Base-by-base conservation (phyloP, 257 asterid genomes). In the Solanum verrucosum region DNA sequence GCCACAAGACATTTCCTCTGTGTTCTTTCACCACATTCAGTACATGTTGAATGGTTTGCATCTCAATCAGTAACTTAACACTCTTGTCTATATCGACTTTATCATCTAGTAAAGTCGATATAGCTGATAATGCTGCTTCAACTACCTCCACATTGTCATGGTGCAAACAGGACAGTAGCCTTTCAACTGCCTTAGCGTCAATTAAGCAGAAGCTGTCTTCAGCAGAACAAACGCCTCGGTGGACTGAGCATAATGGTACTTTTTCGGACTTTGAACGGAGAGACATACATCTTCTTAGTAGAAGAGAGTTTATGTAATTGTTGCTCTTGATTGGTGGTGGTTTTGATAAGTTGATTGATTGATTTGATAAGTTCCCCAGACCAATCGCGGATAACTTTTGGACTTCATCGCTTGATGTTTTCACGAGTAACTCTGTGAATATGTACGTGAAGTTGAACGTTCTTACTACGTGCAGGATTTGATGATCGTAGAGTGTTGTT, bases 171-270 rank as follows among this genome's bases (percentile, higher is more conserved):
- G 92, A 88, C 68, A 95, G 88, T 79, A 96, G 90, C 89, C 94
- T 92, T 86, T 95, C 96, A 85, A 95, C 90, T 25, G 98, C 95
- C 88, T 91, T 93, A 4, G 96, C 96, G 23, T 95, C 94, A 9
- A 96, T 87, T 89, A 96, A 88, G 88, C 98, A 96, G 91, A 96
- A 96, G 0, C 98, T 95, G 6, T 91, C 94, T 87, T 91, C 91
- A 70, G 98, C 88, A 23, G 98, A 95, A 90, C 98, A 96, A 40
- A 91, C 87, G n/a, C 98, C 98, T 87, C 96, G 89, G 25, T 95
- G 98, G 59, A 95, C 82, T 16, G 96, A 94, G 87, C 98, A 96
- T 25, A 92, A 49, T 25, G 92, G 82, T 56, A 90, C 72, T 23
- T 86, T 56, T 56, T 89, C 88, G 1, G 56, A 88, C 68, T 91